phyloP scores from a whole-genome alignment of 2,329 filamentous ascomycete genomes.

The Spiromastix sp. region DNA sequence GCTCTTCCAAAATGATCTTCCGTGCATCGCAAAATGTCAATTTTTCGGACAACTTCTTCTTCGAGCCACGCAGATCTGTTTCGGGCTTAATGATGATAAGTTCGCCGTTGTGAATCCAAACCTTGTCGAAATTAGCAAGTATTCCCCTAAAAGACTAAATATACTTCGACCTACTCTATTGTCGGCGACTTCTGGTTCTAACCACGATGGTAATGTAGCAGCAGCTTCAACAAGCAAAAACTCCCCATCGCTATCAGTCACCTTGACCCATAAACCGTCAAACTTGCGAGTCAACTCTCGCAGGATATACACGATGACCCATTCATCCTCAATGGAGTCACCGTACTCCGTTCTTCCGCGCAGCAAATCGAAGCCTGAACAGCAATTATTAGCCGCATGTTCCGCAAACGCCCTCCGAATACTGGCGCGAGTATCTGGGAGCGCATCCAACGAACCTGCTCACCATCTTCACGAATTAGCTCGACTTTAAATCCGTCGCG shows the following conservation, averaged over 20 bases:
- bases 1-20: slow-evolving; percentile 45
- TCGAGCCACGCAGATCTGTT: slow-evolving; percentile 37
- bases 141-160: not conserved
- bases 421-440: slow-evolving; percentile 2
- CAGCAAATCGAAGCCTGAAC: slow-evolving; percentile 46
- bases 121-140: slow-evolving; percentile 27
- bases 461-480: slow-evolving; percentile 50
- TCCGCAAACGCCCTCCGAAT: not conserved
- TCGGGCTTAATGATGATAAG: slow-evolving; percentile 59
- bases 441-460: slow-evolving; percentile 14
- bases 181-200: slow-evolving; percentile 80
- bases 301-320: slow-evolving; percentile 86
- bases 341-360: slow-evolving; percentile 76
- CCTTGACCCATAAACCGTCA: slow-evolving; percentile 66
- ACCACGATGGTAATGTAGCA: slow-evolving; percentile 74
- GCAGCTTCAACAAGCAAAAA: slow-evolving; percentile 93
- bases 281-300: slow-evolving; percentile 67
- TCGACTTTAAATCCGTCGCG: slow-evolving; percentile 68
- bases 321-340: slow-evolving; percentile 94
- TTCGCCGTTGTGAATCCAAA: slow-evolving; percentile 76
- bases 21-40: slow-evolving; percentile 58
- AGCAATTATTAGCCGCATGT: slow-evolving; percentile 11
- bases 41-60: slow-evolving; percentile 27
- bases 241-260: slow-evolving; percentile 84
- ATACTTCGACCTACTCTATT: slow-evolving; percentile 47